Base-by-base conservation (phyloP, 2,329 filamentous ascomycete species). In the Rhinocladiella similis region DNA sequence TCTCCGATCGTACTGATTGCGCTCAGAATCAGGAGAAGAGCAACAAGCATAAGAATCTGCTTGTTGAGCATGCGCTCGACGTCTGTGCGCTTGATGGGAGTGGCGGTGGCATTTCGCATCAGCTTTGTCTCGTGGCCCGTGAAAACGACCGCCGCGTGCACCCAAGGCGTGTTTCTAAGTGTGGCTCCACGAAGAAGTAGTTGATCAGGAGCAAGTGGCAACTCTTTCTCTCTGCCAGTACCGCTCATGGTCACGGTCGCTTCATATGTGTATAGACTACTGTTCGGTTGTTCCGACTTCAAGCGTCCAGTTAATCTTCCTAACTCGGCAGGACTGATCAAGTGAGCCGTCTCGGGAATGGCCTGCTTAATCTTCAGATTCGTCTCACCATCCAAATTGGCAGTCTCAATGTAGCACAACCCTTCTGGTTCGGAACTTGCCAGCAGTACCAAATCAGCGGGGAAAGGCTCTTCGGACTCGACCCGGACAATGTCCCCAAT, bases 301-400 rank as follows among this genome's bases (percentile, higher is more conserved):
- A 99, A 80, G 60, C 89, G 88, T 27, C 94, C 94, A 46, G 90
- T 89, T 3, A 99, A 77, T 60, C 93, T 83, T 69, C 91, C 90
- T 60, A 99, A 78, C 67, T 97, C 93, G 62, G 83, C 86, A 16
- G 91, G 85, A 69, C 90, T 96, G 57, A 99, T 91, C 69, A 97
- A 80, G 59, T 88, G 81, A 13, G 89, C 86, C 0, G 94, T 99
- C 77, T 99, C 94, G 0, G 94, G 93, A 52, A 97, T 86, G 1
- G 87, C 93, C 76, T 99, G 94, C 77, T 99, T 99, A 77, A 99
- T 96, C 76, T 99, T 99, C 65, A 99, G 77, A 70, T 99, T 99
- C 18, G 94, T 99, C 75, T 99, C 94, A 65, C 94, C 94, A 67
- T 99, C 94, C 56, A 99, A 79, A 70, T 99, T 99, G 20, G 94